Evolutionary conservation across 495 filamentous ascomycete species (phyloP).

Genomic region (Parathielavia hyrcaniae): DNA sequence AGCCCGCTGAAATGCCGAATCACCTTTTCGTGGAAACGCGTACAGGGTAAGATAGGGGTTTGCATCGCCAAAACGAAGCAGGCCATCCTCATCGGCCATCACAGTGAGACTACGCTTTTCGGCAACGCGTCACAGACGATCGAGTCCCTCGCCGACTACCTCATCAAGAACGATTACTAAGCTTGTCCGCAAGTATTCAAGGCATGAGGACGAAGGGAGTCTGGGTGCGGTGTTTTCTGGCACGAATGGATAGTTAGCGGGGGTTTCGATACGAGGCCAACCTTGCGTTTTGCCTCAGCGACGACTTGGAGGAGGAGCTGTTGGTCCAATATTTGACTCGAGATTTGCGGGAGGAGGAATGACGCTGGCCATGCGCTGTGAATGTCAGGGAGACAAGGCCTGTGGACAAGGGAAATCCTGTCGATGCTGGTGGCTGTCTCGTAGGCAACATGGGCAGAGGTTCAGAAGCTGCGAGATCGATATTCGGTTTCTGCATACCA

Average conservation of each 20-base stretch:
- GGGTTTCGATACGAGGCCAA: not conserved
- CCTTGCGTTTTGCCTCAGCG: not conserved
- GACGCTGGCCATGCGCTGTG: not conserved
- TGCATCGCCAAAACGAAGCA: slow-evolving; percentile 74
- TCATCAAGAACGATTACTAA: slow-evolving; percentile 65
- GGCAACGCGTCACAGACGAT: slow-evolving; percentile 59
- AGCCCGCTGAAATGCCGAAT: not conserved
- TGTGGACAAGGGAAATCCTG: not conserved
- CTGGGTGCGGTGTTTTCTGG: not conserved
- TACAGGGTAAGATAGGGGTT: slow-evolving; percentile 74
- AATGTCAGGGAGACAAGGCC: not conserved
- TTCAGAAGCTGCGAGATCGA: not conserved
- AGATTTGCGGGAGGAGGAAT: not conserved
- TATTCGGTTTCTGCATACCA: not conserved
- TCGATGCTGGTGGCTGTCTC: not conserved
- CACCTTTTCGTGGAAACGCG: not conserved
- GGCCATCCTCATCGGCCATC: slow-evolving; percentile 80
- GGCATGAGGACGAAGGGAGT: not conserved
- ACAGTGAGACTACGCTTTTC: slow-evolving; percentile 62
- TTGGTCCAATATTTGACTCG: not conserved
- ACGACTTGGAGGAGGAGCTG: not conserved
- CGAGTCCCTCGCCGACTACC: slow-evolving; percentile 68
- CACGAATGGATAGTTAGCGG: slow-evolving; percentile 1
- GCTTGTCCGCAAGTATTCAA: not conserved
- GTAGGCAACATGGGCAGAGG: not conserved